Base-by-base conservation (phyloP, 2,329 filamentous ascomycete genomes). In the Spiromastix sp. region DNA sequence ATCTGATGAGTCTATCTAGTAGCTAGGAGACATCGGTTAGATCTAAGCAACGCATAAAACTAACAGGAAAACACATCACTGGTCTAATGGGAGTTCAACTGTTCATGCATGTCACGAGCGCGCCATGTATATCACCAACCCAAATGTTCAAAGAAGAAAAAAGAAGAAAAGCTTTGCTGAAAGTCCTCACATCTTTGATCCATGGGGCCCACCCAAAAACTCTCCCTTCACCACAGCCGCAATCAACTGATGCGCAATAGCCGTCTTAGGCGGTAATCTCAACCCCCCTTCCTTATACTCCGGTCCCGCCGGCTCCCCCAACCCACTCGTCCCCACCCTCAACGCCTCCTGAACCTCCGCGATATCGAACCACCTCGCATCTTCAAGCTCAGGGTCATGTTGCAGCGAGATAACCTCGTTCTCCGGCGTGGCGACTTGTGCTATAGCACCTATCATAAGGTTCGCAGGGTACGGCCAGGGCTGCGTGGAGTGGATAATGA, bases 241-340 rank as follows among this genome's bases (percentile, higher is more conserved):
- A 48, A 98, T 77, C 52, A 96, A 61, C 55, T 87, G 82, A 58
- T 96, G 83, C 11, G 91, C 91, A 70, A 98, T 96, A 2, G 91
- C 89, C 22, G 86, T 93, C 39, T 70, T 65, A 2, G 86, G 85
- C 30, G 91, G 91, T 53, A 98, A 59, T 37, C 85, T 74, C 63
- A 98, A 58, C 3, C 70, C 74, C 0, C 85, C 86, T 55, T 87
- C 77, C 54, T 77, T 80, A 52, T 86, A 87, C 8, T 71, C 79
- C 26, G 72, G 63, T 0, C 75, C 72, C 1, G 79, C 64, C 1
- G 66, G 55, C 27, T 81, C 79, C 10, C 77, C 81, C 39, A 94
- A 52, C 2, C 71, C 71, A 55, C 76, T 80, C 1, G 76, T 76
- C 0, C 83, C 81, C 6, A 72, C 64, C 38, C 63, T 61, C 53